Conservation (phyloP, 257 asterid species). For the Plantago elongata region DNA sequence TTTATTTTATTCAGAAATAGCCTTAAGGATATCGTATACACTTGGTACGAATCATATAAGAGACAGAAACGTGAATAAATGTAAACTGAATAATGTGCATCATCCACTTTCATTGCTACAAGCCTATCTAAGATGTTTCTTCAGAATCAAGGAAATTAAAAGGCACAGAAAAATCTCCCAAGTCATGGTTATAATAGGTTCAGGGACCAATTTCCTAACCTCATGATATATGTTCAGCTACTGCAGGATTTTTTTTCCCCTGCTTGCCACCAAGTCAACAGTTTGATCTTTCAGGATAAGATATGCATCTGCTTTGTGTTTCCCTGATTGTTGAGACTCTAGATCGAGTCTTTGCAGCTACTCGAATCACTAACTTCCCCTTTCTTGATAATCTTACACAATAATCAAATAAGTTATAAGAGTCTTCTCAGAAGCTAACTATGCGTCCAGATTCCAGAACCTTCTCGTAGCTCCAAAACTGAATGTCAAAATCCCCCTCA, state of each 20-base stretch:
- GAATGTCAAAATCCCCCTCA: constrained; percentile 50
- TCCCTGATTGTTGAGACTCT: constrained; percentile 73
- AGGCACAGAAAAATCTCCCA: neutral
- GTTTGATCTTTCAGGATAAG: constrained; percentile 65
- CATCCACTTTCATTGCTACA: no score
- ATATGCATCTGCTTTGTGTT: constrained; percentile 83
- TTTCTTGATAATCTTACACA: constrained; percentile 70
- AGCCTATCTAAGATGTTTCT: neutral
- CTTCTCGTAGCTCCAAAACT: constrained; percentile 59
- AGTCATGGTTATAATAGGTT: constrained; percentile 6
- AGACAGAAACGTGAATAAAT: no score
- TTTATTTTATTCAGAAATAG: no score
- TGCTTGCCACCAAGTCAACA: constrained; percentile 42
- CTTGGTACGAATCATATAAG: no score
- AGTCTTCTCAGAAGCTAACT: constrained; percentile 72
- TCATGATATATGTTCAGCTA: constrained; percentile 23
- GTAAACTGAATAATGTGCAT: no score
- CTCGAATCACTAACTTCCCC: constrained; percentile 63
- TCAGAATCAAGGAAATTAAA: constrained; percentile 9
- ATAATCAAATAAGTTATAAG: constrained; percentile 70
- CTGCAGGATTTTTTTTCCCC: constrained; percentile 43
- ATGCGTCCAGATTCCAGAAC: constrained; percentile 85
- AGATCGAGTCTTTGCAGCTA: constrained; percentile 65
- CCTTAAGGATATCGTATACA: no score
- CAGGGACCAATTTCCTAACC: constrained; percentile 26